Base-by-base conservation (phyloP, 2,329 filamentous ascomycete genomes). In the Laburnicola sp. region DNA sequence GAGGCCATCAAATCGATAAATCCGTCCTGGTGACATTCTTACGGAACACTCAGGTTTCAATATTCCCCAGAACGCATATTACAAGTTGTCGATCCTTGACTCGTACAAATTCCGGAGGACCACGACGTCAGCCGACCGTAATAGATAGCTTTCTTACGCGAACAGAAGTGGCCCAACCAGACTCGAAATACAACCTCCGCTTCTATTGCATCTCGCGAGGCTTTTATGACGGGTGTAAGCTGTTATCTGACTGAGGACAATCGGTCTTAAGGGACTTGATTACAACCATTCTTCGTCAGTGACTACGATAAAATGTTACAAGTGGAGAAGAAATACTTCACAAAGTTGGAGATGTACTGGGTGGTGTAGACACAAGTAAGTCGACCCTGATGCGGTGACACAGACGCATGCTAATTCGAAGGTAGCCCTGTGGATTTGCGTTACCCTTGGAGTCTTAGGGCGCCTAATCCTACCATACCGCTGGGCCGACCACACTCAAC, bases 191-290 rank as follows among this genome's bases (percentile, higher is more conserved):
- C 66, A 3, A 64, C 68, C 31, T 65, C 63, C 1, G 58, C 60
- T 3, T 62, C 66, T 0, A 62, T 73, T 2, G 60, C 66, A 34
- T 64, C 65, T 6, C 58, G 70, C 49, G 72, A 73, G 43, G 58
- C 61, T 11, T 42, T 73, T 26, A 72, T 67, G 11, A 66, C 69
- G 0, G 64, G 60, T 7, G 68, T 69, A n/a, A 69, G 69, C 3
- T 72, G 66, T 37, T 72, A 72, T 49, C 57, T 68, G 51, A 72
- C 71, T 27, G 68, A 72, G 48, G 69, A 66, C 3, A 67, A 72
- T 51, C 71, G 66, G 65, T 64, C 56, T 9, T 66, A 72, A 49
- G 60, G 66, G 48, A 65, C 69, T 11, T 72, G 68, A 66, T 57
- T 69, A 45, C 57, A 69, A 39, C 64, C 66, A 6, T 71, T 72